Percentiles rank a stretch among this genome's conserved stretches.
Evolutionary conservation across 768 basidiomycete species (phyloP).

Genomic region (Podaxis sp.): DNA sequence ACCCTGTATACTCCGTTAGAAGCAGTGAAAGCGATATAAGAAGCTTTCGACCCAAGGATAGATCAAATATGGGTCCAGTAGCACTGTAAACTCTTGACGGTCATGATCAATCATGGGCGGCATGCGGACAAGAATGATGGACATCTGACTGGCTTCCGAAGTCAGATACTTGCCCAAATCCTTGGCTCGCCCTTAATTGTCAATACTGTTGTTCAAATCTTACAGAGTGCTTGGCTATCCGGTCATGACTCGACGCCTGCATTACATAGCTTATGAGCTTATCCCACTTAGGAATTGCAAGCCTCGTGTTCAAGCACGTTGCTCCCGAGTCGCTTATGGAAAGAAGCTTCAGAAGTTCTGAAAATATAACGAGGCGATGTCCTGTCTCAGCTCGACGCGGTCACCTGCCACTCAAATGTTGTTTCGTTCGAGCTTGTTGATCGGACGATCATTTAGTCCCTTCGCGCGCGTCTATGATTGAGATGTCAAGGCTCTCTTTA

Average conservation of each 20-base stretch:
- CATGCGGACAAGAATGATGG: background rate
- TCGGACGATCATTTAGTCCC: background rate
- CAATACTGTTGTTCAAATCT: background rate
- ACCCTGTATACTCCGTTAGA: background rate
- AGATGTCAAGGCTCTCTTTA: background rate
- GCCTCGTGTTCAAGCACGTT: conserved; percentile 3
- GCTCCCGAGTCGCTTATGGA: conserved; percentile 1
- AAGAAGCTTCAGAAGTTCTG: background rate
- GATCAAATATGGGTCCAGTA: background rate
- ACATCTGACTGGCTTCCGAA: background rate
- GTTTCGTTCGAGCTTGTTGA: background rate
- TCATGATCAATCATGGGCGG: background rate
- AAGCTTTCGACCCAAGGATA: background rate
- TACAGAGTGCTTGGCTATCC: background rate
- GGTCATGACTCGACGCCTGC: background rate
- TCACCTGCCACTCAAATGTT: background rate
- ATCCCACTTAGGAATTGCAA: background rate
- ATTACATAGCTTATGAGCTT: background rate
- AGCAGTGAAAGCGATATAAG: background rate
- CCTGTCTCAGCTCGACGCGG: background rate
- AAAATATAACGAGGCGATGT: background rate
- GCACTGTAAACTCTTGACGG: background rate
- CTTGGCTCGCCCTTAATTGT: background rate
- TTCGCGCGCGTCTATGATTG: background rate
- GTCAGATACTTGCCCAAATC: background rate